phyloP scores from a whole-genome alignment of 495 filamentous ascomycete species.

The Schizothecium vesticola region DNA sequence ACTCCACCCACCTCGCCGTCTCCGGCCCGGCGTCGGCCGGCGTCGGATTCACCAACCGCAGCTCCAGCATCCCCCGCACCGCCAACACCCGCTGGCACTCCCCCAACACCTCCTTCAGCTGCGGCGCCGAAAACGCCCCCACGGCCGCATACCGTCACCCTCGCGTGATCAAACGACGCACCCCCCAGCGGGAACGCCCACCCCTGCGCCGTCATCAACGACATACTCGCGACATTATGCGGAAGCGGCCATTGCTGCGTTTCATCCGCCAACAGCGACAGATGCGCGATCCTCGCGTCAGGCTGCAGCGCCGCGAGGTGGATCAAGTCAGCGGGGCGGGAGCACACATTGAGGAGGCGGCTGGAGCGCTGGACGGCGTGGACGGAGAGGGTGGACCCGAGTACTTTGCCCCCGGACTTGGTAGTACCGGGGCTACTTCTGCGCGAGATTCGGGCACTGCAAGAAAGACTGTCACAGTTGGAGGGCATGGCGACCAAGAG shows the following conservation, averaged over 20 bases:
- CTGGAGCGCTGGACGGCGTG: slow-evolving; percentile 1
- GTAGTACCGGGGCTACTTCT: too few relatives aligned
- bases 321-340: not conserved
- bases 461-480: too few relatives aligned
- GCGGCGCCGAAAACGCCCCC: not conserved
- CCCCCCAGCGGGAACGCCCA: not conserved
- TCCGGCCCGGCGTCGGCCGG: not conserved
- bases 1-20: not conserved
- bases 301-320: not conserved
- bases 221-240: not conserved
- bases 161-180: slow-evolving; percentile 1
- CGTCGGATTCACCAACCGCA: slow-evolving; percentile 2
- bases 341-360: slow-evolving; percentile 1
- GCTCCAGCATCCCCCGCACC: slow-evolving; percentile 3
- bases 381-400: not conserved
- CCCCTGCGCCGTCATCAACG: not conserved
- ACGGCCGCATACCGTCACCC: not conserved
- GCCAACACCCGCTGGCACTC: slow-evolving; percentile 5
- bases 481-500: too few relatives aligned
- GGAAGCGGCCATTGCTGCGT: not conserved
- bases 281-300: not conserved
- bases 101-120: not conserved
- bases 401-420: too few relatives aligned
- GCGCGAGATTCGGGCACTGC: too few relatives aligned
- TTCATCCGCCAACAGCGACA: not conserved